Evolutionary conservation across 2,329 filamentous ascomycete species (phyloP).

Genomic region (Stachybotrys elegans): DNA sequence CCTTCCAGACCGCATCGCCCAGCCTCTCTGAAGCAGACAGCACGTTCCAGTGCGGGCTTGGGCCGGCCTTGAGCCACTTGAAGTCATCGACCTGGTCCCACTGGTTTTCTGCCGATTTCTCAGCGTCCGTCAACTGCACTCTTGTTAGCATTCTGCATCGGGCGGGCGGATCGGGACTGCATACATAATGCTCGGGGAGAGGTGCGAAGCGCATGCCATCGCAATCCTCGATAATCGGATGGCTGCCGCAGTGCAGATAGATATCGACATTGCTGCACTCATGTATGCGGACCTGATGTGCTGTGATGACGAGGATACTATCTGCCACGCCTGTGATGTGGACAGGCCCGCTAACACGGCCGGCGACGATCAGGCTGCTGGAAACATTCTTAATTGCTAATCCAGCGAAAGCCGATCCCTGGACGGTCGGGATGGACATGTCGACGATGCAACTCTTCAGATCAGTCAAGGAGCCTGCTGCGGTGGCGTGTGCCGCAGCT

Average conservation of each 20-base stretch:
- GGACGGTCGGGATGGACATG: constrained; percentile 61
- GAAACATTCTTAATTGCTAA: constrained; percentile 63
- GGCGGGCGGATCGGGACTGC: constrained; percentile 22
- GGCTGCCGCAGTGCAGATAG: constrained; percentile 75
- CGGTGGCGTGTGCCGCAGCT: constrained; percentile 64
- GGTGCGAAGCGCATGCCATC: constrained; percentile 71
- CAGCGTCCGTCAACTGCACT: constrained; percentile 20
- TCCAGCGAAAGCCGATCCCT: constrained; percentile 63
- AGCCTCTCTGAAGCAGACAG: constrained; percentile 58
- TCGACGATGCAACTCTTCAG: constrained; percentile 71
- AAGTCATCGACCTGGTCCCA: constrained; percentile 96
- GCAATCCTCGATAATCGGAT: constrained; percentile 94
- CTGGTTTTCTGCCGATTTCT: constrained; percentile 50
- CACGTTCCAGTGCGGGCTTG: constrained; percentile 82
- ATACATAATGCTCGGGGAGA: constrained; percentile 64
- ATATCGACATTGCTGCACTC: constrained; percentile 76
- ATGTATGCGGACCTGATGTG: constrained; percentile 90
- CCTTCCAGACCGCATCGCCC: constrained; percentile 61
- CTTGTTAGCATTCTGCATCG: constrained; percentile 3
- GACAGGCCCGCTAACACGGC: constrained; percentile 71
- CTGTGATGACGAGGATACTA: constrained; percentile 71
- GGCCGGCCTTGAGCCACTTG: constrained; percentile 86
- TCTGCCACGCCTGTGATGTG: constrained; percentile 74
- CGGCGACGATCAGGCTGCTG: constrained; percentile 69
- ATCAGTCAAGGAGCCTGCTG: constrained; percentile 67